These are phyloP conservation scores for Russula foetens DNA, from an alignment of 768 basidiomycete genomes.

Conservation along the genomic window DNA sequence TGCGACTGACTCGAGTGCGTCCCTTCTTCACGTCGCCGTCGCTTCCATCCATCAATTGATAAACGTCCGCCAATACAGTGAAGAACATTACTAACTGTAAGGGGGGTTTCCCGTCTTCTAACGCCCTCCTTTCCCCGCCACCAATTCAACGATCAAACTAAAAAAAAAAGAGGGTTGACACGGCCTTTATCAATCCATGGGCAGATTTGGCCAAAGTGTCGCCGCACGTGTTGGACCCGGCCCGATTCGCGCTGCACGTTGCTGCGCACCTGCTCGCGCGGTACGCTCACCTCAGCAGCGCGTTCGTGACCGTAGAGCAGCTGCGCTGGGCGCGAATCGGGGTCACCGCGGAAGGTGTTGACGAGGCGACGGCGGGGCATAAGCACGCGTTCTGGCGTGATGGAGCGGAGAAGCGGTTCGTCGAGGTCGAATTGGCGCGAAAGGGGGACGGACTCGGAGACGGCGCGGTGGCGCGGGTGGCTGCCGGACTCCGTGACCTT, in stretches of 20 bases:
- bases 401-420: constrained; percentile 80
- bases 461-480: constrained; percentile 18
- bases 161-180: not conserved
- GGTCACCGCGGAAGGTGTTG: too few species aligned
- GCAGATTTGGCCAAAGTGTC: constrained; percentile 83
- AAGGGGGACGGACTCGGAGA: not conserved
- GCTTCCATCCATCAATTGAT: not conserved
- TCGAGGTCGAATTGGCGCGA: constrained; percentile 43
- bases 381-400: constrained; percentile 80
- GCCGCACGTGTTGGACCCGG: constrained; percentile 75
- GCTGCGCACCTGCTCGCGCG: constrained; percentile 75
- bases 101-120: not conserved
- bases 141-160: not conserved
- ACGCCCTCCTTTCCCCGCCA: not conserved
- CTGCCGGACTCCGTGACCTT: constrained; percentile 64
- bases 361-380: constrained; percentile 42
- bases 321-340: constrained; percentile 79
- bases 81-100: constrained; percentile 35
- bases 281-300: constrained; percentile 68
- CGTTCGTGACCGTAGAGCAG: constrained; percentile 64
- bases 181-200: too few species aligned
- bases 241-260: constrained; percentile 82
- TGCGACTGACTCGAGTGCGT: constrained; percentile 70
- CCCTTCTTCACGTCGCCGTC: too few species aligned
- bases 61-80: constrained; percentile 20